These are phyloP conservation scores for Vigna hirtella DNA, from an alignment of 306 rosid species.

Conservation along the genomic window DNA sequence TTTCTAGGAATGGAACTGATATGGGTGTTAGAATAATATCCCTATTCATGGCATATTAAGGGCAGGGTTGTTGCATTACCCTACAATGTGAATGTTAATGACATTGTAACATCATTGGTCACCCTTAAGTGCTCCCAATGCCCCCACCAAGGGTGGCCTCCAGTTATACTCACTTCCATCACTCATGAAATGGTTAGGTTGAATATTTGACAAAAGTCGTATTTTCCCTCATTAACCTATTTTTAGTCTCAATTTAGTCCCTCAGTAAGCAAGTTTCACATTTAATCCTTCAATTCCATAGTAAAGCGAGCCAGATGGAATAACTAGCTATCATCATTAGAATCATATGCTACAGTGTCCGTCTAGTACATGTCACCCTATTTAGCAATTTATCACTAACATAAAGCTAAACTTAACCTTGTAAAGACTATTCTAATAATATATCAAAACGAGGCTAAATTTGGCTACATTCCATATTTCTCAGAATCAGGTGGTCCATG, in stretches of 20 bases:
- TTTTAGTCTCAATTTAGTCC: not conserved
- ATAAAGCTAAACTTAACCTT: slow-evolving; percentile 11
- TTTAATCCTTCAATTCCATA: not conserved
- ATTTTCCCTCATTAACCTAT: not conserved
- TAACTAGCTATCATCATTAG: not conserved
- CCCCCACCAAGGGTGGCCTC: not conserved
- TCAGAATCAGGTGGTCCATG: not conserved
- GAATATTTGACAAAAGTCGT: not conserved
- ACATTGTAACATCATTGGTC: slow-evolving; percentile 1
- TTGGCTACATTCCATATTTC: slow-evolving; percentile 5
- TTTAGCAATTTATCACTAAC: not conserved
- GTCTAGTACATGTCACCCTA: slow-evolving; percentile 9
- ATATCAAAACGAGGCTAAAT: not conserved
- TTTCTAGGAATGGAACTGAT: not conserved
- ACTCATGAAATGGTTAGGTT: not conserved
- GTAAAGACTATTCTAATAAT: slow-evolving; percentile 1
- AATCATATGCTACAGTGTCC: not conserved
- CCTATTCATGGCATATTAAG: slow-evolving; percentile 7
- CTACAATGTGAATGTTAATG: not conserved
- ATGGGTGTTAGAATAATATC: not conserved
- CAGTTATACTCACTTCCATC: not conserved
- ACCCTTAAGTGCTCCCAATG: not conserved
- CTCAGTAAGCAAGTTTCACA: not conserved
- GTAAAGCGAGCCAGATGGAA: not conserved
- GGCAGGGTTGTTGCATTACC: not conserved